Evolutionary conservation across 805 yeast genomes (phyloP).

Genomic region (Teunomyces lycoperdinae): DNA sequence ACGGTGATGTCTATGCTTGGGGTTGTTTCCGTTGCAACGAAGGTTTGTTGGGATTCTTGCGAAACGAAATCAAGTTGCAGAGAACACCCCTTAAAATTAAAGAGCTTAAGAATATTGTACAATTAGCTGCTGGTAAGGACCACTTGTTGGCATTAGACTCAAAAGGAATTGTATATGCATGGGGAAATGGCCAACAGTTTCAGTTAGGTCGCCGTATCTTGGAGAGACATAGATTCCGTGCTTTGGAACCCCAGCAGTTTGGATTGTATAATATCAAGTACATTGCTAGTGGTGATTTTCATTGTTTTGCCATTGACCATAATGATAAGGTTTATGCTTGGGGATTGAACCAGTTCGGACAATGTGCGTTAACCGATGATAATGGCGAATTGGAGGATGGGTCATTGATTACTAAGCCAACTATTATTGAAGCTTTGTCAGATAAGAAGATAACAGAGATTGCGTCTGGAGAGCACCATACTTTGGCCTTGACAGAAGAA

Average conservation of each 20-base stretch:
- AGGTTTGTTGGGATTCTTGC: constrained; percentile 82
- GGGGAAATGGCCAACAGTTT: constrained; percentile 96
- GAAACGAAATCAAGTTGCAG: constrained; percentile 58
- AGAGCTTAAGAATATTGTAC: constrained; percentile 66
- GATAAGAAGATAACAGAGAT: constrained; percentile 57
- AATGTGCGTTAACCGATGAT: constrained; percentile 69
- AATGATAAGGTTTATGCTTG: constrained; percentile 75
- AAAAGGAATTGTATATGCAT: constrained; percentile 85
- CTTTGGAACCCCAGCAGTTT: constrained; percentile 78
- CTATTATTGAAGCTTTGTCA: constrained; percentile 62
- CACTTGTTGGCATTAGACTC: constrained; percentile 81
- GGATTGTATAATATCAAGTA: constrained; percentile 76
- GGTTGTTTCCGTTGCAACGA: constrained; percentile 95
- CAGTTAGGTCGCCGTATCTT: constrained; percentile 86
- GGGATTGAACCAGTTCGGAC: constrained; percentile 98
- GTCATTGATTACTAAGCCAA: constrained; percentile 74
- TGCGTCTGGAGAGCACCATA: constrained; percentile 94
- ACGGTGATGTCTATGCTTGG: constrained; percentile 95
- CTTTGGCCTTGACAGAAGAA: constrained; percentile 65
- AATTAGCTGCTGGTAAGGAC: constrained; percentile 89
- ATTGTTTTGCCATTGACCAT: constrained; percentile 84
- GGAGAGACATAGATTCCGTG: constrained; percentile 72
- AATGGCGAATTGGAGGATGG: constrained; percentile 81
- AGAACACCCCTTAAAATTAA: constrained; percentile 61
- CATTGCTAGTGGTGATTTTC: constrained; percentile 93